Evolutionary conservation across 768 basidiomycete species (phyloP), one percentile per base, ranked within the genome.

Genomic region (Leccinum subtestaceum): DNA sequence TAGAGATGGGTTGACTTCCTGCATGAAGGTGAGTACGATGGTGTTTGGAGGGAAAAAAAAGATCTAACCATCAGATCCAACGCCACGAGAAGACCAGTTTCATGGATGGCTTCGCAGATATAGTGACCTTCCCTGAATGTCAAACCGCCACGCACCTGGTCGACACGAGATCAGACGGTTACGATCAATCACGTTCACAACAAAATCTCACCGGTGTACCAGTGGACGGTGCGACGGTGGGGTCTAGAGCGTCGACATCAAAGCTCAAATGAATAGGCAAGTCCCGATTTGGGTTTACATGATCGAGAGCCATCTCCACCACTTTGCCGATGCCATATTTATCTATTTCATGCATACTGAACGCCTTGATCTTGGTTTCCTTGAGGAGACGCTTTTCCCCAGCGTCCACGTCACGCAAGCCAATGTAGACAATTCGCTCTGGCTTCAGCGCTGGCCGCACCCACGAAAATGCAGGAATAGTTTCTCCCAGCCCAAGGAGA

Each of bases 41-140:
- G 23, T 13, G 27, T 40, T 21, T 6, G 34, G n/a, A 47, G 49
- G 23, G 6, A 43, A 52, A 55, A 55, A 11, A 46, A 11, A 19
- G 32, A 21, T 72, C 84, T 50, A 61, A 90, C 95, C 95, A 99
- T 95, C 62, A 99, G 78, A 75, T 99, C 96, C 23, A 98, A 76
- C 0, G 88, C 93, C 25, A 97, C 95, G 19, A 99, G 83, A 58
- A 90, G 82, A 6, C 95, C 95, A 5, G 95, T 98, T 78, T 97
- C 95, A 60, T 86, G 85, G 46, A 98, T 84, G 5, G 91, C 88
- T 75, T 98, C 95, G 64, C 91, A 94, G 67, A 96, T 95, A 72
- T 95, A 98, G 75, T 98, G 97, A n/a, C 95, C 96, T 71, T 99
- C 97, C 63, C 97, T 80, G 78, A 98, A 99, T 21, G 92, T 95